Conservation (phyloP, 257 asterid species). For the Solanum sitiens region DNA sequence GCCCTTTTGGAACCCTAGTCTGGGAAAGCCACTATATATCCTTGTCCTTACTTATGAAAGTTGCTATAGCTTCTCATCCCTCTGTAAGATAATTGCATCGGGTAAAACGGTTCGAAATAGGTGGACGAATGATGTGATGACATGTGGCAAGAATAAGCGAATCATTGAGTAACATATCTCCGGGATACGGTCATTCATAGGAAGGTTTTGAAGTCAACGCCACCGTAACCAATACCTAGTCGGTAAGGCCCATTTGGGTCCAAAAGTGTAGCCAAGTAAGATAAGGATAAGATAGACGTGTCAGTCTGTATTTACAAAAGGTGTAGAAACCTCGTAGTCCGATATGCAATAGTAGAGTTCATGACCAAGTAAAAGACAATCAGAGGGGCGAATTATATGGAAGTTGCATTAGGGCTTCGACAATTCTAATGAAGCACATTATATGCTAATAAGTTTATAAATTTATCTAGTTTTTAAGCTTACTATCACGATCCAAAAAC, state of each 20-base stretch:
- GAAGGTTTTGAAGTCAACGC: background rate
- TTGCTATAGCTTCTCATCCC: background rate
- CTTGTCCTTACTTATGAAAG: slow-evolving; percentile 27
- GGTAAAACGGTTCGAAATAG: background rate
- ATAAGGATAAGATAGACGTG: background rate
- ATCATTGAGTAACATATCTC: background rate
- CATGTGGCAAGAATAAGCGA: background rate
- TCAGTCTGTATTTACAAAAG: background rate
- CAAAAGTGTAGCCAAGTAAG: background rate
- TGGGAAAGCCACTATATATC: slow-evolving; percentile 19
- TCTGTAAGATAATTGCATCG: background rate
- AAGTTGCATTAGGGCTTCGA: background rate
- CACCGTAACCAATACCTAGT: background rate
- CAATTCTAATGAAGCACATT: background rate
- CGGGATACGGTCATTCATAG: background rate
- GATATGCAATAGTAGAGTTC: background rate
- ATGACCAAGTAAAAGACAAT: background rate
- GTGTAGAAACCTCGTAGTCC: background rate
- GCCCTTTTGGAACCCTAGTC: slow-evolving; percentile 36
- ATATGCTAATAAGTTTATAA: background rate
- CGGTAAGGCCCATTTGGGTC: background rate
- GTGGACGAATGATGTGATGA: background rate
- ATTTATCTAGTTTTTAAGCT: background rate
- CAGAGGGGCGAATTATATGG: background rate
- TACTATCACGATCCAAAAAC: too few species aligned